phyloP scores from a whole-genome alignment of 2,329 filamentous ascomycete species.

The Sclerotinia trifoliorum region DNA sequence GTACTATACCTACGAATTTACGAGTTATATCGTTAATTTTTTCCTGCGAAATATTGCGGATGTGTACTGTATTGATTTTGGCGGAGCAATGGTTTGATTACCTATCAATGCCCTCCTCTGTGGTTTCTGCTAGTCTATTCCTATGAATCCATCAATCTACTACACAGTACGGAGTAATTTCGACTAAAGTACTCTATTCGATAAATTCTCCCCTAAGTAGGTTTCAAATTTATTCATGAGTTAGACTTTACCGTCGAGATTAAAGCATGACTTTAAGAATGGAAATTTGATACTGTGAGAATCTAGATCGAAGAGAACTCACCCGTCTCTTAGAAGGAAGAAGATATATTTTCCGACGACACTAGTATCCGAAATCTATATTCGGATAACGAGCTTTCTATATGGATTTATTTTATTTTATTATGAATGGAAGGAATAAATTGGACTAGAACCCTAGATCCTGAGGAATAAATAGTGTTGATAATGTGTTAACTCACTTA shows the following conservation, averaged over 20 bases:
- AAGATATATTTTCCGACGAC: neutral
- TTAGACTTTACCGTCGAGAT: neutral
- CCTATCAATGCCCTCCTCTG: neutral
- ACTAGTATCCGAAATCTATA: neutral
- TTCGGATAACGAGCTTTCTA: neutral
- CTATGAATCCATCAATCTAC: neutral
- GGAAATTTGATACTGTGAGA: no score
- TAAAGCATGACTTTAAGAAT: neutral
- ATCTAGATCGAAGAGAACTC: neutral
- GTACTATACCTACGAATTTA: constrained; percentile 2
- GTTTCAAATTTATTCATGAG: neutral
- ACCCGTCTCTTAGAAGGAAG: neutral
- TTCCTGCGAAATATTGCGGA: neutral
- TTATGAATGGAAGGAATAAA: no score
- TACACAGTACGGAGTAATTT: no score
- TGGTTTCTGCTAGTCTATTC: neutral
- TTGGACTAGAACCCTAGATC: neutral
- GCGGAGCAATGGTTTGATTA: neutral
- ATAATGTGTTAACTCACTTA: neutral
- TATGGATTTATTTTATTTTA: neutral
- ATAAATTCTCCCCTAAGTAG: no score
- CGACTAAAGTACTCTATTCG: neutral
- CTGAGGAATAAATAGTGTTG: neutral
- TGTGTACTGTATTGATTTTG: neutral
- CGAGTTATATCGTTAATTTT: neutral